Evolutionary conservation across 768 basidiomycete genomes (phyloP).

Genomic region (Coprinopsis sp.): DNA sequence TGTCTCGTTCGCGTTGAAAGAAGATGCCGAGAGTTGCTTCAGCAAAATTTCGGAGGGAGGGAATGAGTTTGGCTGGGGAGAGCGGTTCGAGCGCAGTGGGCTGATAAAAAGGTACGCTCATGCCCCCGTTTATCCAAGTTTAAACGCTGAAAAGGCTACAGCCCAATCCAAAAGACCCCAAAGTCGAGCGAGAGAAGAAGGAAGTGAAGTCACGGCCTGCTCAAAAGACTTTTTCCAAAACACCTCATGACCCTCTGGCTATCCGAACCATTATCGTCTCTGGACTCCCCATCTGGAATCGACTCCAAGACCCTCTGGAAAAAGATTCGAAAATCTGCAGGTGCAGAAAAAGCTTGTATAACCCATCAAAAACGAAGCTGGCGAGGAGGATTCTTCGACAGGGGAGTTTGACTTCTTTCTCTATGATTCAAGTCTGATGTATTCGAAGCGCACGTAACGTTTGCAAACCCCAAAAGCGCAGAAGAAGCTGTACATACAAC

Average conservation of each 20-base stretch:
- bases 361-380: constrained; percentile 50
- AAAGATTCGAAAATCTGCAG: constrained; percentile 74
- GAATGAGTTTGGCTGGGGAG: constrained; percentile 64
- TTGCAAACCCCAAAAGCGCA: constrained; percentile 63
- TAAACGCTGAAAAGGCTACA: constrained; percentile 5
- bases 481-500: constrained; percentile 66
- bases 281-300: constrained; percentile 59
- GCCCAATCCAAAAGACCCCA: constrained; percentile 30
- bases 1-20: constrained; percentile 83
- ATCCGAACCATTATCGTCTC: constrained; percentile 76
- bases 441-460: constrained; percentile 65
- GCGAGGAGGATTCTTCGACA: constrained; percentile 40
- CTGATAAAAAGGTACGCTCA: constrained; percentile 62
- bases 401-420: constrained; percentile 33
- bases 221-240: constrained; percentile 27
- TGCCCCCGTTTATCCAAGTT: not conserved
- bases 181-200: constrained; percentile 39
- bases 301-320: constrained; percentile 77
- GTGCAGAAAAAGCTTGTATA: constrained; percentile 75
- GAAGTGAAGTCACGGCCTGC: constrained; percentile 34
- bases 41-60: constrained; percentile 60
- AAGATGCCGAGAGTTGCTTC: constrained; percentile 79
- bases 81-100: constrained; percentile 73
- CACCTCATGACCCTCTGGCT: constrained; percentile 67
- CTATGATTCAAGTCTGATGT: not conserved